Conservation (phyloP, 805 yeast species). For the Ogataea neopini region DNA sequence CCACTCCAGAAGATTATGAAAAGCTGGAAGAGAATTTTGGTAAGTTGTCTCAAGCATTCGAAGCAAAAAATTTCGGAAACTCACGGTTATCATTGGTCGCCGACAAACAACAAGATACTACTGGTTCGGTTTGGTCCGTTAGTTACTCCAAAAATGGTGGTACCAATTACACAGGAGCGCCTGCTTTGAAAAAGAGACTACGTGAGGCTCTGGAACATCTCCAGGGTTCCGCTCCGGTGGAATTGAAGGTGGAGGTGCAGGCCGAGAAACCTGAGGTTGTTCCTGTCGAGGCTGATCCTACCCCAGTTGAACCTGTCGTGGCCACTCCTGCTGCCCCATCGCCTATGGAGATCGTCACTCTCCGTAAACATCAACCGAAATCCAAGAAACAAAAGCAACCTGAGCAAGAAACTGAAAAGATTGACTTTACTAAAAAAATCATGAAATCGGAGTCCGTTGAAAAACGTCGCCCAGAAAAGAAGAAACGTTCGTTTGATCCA, state of each 20-base stretch:
- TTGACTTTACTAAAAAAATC: constrained; percentile 31
- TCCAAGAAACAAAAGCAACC: constrained; percentile 18
- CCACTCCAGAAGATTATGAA: constrained; percentile 26
- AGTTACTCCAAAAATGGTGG: constrained; percentile 23
- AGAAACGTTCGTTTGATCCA: constrained; percentile 56
- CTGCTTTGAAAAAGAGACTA: constrained; percentile 21
- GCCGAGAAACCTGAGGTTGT: constrained; percentile 23
- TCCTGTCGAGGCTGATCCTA: too few relatives aligned
- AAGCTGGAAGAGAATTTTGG: constrained; percentile 25
- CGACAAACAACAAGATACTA: background rate
- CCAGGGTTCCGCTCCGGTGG: constrained; percentile 12
- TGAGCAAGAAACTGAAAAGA: constrained; percentile 28
- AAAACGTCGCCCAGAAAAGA: constrained; percentile 24
- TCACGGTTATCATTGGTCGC: background rate
- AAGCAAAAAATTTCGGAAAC: background rate
- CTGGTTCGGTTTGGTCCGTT: constrained; percentile 21
- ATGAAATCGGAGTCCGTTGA: constrained; percentile 15
- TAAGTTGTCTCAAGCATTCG: constrained; percentile 8
- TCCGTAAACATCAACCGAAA: constrained; percentile 31
- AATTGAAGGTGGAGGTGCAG: constrained; percentile 12
- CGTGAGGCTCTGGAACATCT: constrained; percentile 19
- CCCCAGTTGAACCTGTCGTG: too few relatives aligned
- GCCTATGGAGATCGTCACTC: constrained; percentile 34
- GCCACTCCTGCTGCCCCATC: constrained; percentile 20
- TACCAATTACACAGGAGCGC: constrained; percentile 10